Percentiles rank a stretch among this genome's conserved stretches.
These are phyloP conservation scores for Drechslerella coelobrocha DNA, from an alignment of 2,329 filamentous ascomycete species.

Conservation along the genomic window DNA sequence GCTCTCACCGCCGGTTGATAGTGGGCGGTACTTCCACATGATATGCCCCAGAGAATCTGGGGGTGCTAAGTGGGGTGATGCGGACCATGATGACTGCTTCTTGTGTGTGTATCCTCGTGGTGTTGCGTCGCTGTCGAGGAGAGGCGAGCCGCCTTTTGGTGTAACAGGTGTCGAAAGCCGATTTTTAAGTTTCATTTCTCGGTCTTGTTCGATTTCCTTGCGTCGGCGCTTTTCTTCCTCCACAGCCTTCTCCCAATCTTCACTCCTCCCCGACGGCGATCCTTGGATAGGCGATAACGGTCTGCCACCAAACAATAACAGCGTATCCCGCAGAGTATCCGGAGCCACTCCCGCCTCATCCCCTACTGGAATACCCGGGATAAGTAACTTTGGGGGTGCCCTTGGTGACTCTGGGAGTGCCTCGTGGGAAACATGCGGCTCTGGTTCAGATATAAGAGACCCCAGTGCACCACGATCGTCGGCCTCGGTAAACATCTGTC, in stretches of 20 bases:
- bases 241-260: constrained; percentile 46
- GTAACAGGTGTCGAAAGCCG: constrained; percentile 44
- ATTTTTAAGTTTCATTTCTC: constrained; percentile 48
- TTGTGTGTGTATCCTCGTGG: constrained; percentile 38
- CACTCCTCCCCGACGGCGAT: constrained; percentile 33
- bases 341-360: constrained; percentile 11
- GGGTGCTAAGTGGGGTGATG: constrained; percentile 40
- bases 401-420: constrained; percentile 25
- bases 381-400: constrained; percentile 29
- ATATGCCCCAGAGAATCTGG: constrained; percentile 42
- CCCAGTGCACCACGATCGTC: constrained; percentile 20
- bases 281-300: constrained; percentile 45
- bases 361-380: constrained; percentile 17
- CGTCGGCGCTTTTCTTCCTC: constrained; percentile 41
- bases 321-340: constrained; percentile 27
- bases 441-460: constrained; percentile 11
- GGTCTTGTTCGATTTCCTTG: constrained; percentile 48
- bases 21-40: constrained; percentile 45
- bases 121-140: constrained; percentile 31
- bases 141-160: constrained; percentile 38
- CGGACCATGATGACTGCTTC: constrained; percentile 47
- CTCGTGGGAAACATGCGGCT: constrained; percentile 26
- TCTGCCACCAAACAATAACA: constrained; percentile 27
- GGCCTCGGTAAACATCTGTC: constrained; percentile 49
- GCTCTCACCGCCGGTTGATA: constrained; percentile 44